A percentile compares a stretch with the other conserved stretches of the same genome.
Evolutionary conservation across 2,329 filamentous ascomycete genomes (phyloP).

Genomic region (Fusarium pseudograminearum): DNA sequence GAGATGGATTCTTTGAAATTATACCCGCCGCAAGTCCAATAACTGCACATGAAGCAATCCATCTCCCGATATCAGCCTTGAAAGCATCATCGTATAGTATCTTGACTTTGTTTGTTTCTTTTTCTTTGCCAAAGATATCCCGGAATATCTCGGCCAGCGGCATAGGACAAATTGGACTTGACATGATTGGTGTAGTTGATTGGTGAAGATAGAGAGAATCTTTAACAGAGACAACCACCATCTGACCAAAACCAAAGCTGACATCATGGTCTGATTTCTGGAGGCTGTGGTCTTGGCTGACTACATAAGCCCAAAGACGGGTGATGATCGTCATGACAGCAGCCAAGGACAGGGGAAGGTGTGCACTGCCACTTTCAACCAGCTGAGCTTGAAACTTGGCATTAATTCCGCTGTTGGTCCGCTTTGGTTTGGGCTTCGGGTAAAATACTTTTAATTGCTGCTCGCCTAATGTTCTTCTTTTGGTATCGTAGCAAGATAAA

Average conservation of each 20-base stretch:
- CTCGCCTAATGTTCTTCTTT: not conserved
- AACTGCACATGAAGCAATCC: constrained; percentile 26
- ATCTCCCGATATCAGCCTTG: constrained; percentile 35
- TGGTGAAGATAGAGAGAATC: not conserved
- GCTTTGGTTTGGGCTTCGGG: not conserved
- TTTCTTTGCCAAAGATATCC: constrained; percentile 24
- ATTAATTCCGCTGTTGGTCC: not conserved
- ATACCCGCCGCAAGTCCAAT: constrained; percentile 33
- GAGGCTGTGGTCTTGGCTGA: constrained; percentile 16
- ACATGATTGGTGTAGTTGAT: constrained; percentile 11
- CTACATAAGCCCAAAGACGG: not conserved
- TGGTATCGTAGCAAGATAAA: not conserved
- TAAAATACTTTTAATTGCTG: not conserved
- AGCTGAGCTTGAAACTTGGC: not conserved
- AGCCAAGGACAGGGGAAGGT: constrained; percentile 1
- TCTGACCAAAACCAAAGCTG: not conserved
- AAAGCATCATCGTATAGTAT: constrained; percentile 31
- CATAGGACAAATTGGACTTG: constrained; percentile 29
- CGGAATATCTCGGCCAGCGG: constrained; percentile 25
- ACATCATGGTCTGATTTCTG: not conserved
- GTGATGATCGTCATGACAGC: constrained; percentile 9
- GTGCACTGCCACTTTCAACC: constrained; percentile 13
- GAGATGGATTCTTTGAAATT: constrained; percentile 29
- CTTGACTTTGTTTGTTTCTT: constrained; percentile 31
- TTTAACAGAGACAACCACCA: not conserved